Evolutionary conservation across 2,329 filamentous ascomycete species (phyloP), one percentile per base, ranked within the genome.

Genomic region (Colletotrichum sp.): DNA sequence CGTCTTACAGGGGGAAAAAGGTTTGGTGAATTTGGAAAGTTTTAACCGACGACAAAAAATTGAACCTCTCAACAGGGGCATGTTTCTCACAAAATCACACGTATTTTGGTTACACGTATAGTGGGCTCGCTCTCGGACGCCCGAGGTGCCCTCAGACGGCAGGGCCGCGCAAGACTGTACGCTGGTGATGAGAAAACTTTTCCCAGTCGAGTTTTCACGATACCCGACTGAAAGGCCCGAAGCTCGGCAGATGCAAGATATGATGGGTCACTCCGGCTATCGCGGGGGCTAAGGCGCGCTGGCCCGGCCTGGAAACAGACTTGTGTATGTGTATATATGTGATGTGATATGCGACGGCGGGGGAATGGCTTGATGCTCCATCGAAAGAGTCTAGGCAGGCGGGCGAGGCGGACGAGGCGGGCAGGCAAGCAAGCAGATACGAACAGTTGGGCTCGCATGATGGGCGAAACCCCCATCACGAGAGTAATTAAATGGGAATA

Each of bases 201-300:
- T 49, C 3, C 1, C 18, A n/a, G 39, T 49, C 39, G 18, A 52
- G 10, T 52, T 52, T 52, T 52, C n/a, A 52, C n/a, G 44, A 52
- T 13, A 52, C 44, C 44, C n/a, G 44, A 52, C 44, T 52, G 44
- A 52, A 52, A 52, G 44, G n/a, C n/a, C 44, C 44, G 44, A 52
- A 52, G 62, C 15, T 44, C 63, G 63, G 21, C 63, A 65, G 68
- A 63, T 70, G 36, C 57, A 12, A 62, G 68, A 70, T 63, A 1
- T 63, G 68, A 70, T 59, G 18, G 68, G 68, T 63, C 68, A 63
- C 10, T 34, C 68, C 68, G 68, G 57, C 68, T 28, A 70, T 70
- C 68, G 68, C 24, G 63, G 36, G 36, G 18, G 18, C 63, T 32
- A 32, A 32, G 2, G 24, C 24, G 30, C 13, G 34, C 39, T 44